Evolutionary conservation across 768 basidiomycete species (phyloP).

Genomic region (Roridomyces roridus): DNA sequence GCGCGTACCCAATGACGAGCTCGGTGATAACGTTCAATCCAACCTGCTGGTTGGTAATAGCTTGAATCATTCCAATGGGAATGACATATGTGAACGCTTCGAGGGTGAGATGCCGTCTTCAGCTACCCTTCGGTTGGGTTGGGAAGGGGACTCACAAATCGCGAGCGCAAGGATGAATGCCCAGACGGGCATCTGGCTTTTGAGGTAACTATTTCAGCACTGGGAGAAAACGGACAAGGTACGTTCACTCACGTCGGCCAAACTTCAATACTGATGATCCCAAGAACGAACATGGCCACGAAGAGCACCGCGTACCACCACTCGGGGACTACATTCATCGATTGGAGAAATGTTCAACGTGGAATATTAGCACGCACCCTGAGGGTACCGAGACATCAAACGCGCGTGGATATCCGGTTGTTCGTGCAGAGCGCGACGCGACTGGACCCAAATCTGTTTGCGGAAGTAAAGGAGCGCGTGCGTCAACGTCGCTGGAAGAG

Average conservation of each 20-base stretch:
- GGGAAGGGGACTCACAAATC: constrained; percentile 49
- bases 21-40: constrained; percentile 72
- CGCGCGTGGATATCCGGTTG: constrained; percentile 88
- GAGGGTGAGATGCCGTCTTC: constrained; percentile 20
- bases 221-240: too few species aligned
- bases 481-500: constrained; percentile 57
- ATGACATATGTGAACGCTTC: constrained; percentile 71
- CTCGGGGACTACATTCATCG: constrained; percentile 58
- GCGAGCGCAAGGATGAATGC: constrained; percentile 74
- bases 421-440: constrained; percentile 73
- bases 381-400: constrained; percentile 77
- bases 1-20: constrained; percentile 78
- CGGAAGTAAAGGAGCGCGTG: constrained; percentile 79
- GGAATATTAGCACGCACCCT: constrained; percentile 38
- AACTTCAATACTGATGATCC: constrained; percentile 56
- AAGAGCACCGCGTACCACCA: constrained; percentile 86
- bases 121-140: too few species aligned
- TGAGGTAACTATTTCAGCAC: too few species aligned
- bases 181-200: constrained; percentile 56
- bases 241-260: constrained; percentile 42
- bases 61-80: constrained; percentile 63
- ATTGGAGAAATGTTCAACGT: too few species aligned
- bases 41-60: constrained; percentile 78
- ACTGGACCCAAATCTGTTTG: constrained; percentile 78
- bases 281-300: constrained; percentile 51